A percentile compares a stretch with the other conserved stretches of the same genome.
Conservation (phyloP, 139 green algal species). For the Closterium sp. region DNA sequence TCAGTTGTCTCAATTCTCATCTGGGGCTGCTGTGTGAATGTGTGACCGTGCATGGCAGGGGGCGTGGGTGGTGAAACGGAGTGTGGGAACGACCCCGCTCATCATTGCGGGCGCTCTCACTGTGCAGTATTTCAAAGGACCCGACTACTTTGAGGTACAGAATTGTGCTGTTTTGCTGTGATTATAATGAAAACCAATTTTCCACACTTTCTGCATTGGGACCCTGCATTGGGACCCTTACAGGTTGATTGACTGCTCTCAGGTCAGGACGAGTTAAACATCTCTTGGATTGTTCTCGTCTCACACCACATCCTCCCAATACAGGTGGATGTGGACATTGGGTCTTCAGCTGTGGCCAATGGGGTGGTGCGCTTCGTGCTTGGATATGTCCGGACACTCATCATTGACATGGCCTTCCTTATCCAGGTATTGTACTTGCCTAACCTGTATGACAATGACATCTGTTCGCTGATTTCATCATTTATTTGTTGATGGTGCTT, state of each 20-base stretch:
- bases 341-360: constrained; percentile 42
- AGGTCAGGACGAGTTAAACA: too few species aligned
- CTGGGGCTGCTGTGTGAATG: not conserved
- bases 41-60: constrained; percentile 4
- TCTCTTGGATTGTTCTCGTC: too few species aligned
- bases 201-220: too few species aligned
- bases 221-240: too few species aligned
- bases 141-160: constrained; percentile 32
- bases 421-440: constrained; percentile 39
- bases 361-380: constrained; percentile 45
- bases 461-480: too few species aligned
- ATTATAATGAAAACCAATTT: too few species aligned
- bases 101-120: constrained; percentile 33
- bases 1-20: too few species aligned
- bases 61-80: constrained; percentile 36
- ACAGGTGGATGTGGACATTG: constrained; percentile 47
- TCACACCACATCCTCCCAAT: not conserved
- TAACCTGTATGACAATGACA: too few species aligned
- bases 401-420: constrained; percentile 50
- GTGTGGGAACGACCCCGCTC: constrained; percentile 34
- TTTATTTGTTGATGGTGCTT: not conserved
- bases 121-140: constrained; percentile 19
- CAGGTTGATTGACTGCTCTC: too few species aligned
- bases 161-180: too few species aligned
- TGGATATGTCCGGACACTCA: constrained; percentile 33